These are phyloP conservation scores for Tolypocladium paradoxum DNA, from an alignment of 2,329 filamentous ascomycete species.

Conservation along the genomic window DNA sequence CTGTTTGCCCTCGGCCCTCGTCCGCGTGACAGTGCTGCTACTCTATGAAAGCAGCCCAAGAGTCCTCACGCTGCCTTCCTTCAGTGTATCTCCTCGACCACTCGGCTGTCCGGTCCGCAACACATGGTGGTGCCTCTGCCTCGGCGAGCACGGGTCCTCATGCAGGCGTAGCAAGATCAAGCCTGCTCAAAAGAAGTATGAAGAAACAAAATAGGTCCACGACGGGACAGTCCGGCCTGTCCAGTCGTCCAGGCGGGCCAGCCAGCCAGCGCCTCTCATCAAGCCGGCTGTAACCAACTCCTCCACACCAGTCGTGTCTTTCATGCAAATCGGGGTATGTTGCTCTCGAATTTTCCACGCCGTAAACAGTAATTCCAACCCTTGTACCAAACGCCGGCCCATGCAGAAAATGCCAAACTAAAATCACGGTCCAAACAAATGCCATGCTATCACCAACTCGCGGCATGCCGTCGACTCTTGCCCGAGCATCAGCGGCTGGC, in stretches of 20 bases:
- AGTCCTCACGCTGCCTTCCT: neutral
- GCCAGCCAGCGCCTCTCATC: constrained; percentile 1
- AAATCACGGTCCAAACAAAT: constrained; percentile 5
- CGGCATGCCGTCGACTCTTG: neutral
- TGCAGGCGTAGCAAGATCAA: neutral
- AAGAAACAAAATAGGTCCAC: neutral
- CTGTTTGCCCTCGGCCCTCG: neutral
- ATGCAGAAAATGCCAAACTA: constrained; percentile 14
- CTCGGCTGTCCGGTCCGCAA: neutral
- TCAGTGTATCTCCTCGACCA: neutral
- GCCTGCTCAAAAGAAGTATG: neutral
- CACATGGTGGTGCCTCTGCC: neutral
- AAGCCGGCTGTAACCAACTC: constrained; percentile 9
- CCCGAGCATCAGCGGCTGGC: constrained; percentile 2
- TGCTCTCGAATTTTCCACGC: constrained; percentile 10
- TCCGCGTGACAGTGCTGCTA: neutral
- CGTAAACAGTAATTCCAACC: constrained; percentile 10
- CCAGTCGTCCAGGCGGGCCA: neutral
- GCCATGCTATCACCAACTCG: constrained; percentile 3
- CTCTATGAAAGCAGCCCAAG: neutral
- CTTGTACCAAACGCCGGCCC: constrained; percentile 13
- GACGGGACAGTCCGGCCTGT: neutral
- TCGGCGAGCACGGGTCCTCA: neutral
- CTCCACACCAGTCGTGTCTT: constrained; percentile 5
- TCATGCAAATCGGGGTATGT: constrained; percentile 18